Evolutionary conservation across 139 green algal species (phyloP), one percentile per base, ranked within the genome.

Genomic region (Chlorokybus atmophyticus): DNA sequence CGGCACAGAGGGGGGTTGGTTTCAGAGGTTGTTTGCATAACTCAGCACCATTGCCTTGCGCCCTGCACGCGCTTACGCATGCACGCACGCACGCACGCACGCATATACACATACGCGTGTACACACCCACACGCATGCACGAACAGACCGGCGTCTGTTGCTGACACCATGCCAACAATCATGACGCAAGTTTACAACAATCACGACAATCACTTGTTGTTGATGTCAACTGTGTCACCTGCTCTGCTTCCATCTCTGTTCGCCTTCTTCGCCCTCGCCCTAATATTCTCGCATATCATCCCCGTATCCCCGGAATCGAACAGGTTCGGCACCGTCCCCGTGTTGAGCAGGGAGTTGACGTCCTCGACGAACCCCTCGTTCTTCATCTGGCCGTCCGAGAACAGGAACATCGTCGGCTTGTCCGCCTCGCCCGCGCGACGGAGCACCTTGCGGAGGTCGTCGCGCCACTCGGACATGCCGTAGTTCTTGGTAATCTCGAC

Each of bases 401-500:
- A 71, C 38, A 76, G 50, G 10, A 68, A 75, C 21, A 75, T 32
- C 24, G 55, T 48, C 40, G 31, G 38, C 44, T 68, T 72, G 62
- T 74, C 55, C 35, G 29, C 3, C 35, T 70, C 55, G 29, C 60
- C 71, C 29, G 58, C 60, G 40, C 52, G 41, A 2, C 50, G 40
- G 23, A 71, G 32, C 27, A 68, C 39, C 32, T 29, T 58, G 27
- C 55, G 51, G 19, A 75, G 52, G 40, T 74, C 65, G 38, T 78
- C 70, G 35, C 64, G 65, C 81, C 81, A 87, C 66, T 87, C 81
- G 2, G 28, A 42, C 59, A 77, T 77, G 48, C 70, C 67, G 60
- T 86, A 88, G 17, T 67, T 75, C 70, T 85, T 85, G 57, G 32
- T 74, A 42, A 87, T 79, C 73, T 85, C 81, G 42, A 87, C 79